Evolutionary conservation across 2,329 filamentous ascomycete genomes (phyloP), one percentile per base, ranked within the genome.

Genomic region (Penicillium fuscoglaucum): DNA sequence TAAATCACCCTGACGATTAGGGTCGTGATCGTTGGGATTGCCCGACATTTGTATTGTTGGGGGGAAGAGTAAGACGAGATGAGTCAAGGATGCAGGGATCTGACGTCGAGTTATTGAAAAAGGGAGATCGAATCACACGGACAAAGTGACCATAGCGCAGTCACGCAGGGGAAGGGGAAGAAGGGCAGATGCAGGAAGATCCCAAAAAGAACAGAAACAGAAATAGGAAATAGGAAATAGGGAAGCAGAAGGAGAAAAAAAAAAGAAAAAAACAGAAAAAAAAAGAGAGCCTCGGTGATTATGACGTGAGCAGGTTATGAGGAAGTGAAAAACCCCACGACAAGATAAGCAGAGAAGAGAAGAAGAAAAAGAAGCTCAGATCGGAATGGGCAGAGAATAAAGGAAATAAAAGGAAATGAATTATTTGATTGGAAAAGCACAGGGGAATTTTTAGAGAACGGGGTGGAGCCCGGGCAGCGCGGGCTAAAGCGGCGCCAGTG

Each of bases 21-120:
- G 51, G 69, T 72, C 73, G 59, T 76, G 73, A 69, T 80, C 78
- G 70, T 66, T 68, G 61, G 79, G 77, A 71, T 46, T 46, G 31
- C 66, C 71, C 69, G 75, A 76, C 75, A 77, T 77, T 76, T 68
- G 72, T 70, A 65, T 47, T 35, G 41, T 37, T 52, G 39, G 49
- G 49, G 49, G 17, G 31, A 8, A 12, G 7, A 65, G 60, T 52
- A 61, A 60, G 61, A 63, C 58, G 57, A 66, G 62, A 63, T 57
- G 63, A 65, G 62, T 69, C 61, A 69, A 69, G 63, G 59, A 65
- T 65, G 57, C 62, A 63, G 60, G 59, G 60, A 63, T 60, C 64
- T 67, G 65, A 67, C 62, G 65, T 67, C 62, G 64, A 61, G 60
- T 64, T 63, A 60, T 65, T 46, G 61, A 60, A 64, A 62, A 55